phyloP scores from a whole-genome alignment of 352 stramenopile species.

The Albugo candida region DNA sequence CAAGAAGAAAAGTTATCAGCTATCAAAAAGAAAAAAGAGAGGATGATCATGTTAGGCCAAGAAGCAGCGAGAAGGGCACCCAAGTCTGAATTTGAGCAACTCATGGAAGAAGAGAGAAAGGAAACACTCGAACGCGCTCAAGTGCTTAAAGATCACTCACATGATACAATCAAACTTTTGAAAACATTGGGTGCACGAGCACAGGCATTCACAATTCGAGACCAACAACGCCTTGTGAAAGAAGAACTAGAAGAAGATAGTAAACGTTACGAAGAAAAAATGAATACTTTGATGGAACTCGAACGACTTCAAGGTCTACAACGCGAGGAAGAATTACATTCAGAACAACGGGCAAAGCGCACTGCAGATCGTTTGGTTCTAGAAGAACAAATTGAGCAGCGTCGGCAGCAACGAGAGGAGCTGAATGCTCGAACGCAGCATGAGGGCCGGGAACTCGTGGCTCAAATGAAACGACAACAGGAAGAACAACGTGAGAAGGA shows the following conservation, averaged over 20 bases:
- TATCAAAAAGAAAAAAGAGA: conserved; percentile 44
- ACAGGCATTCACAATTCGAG: conserved; percentile 87
- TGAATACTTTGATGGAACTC: conserved; percentile 91
- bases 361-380: conserved; percentile 74
- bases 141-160: conserved; percentile 39
- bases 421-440: conserved; percentile 47
- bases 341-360: conserved; percentile 74
- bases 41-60: conserved; percentile 54
- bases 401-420: conserved; percentile 18
- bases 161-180: conserved; percentile 89
- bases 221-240: conserved; percentile 76
- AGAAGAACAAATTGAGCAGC: conserved; percentile 65
- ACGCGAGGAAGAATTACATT: conserved; percentile 73
- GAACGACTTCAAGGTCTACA: conserved; percentile 85
- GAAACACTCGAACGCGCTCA: conserved; percentile 28
- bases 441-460: conserved; percentile 80
- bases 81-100: conserved; percentile 59
- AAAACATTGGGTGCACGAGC: conserved; percentile 82
- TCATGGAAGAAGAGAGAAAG: conserved; percentile 49
- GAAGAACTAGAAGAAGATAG: conserved; percentile 45
- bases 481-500: conserved; percentile 62
- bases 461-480: conserved; percentile 57
- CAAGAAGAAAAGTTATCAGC: conserved; percentile 14
- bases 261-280: conserved; percentile 82
- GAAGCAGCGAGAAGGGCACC: conserved; percentile 35